Evolutionary conservation across 2,329 filamentous ascomycete species (phyloP), one percentile per base, ranked within the genome.

Genomic region (Hysterium pulicare): DNA sequence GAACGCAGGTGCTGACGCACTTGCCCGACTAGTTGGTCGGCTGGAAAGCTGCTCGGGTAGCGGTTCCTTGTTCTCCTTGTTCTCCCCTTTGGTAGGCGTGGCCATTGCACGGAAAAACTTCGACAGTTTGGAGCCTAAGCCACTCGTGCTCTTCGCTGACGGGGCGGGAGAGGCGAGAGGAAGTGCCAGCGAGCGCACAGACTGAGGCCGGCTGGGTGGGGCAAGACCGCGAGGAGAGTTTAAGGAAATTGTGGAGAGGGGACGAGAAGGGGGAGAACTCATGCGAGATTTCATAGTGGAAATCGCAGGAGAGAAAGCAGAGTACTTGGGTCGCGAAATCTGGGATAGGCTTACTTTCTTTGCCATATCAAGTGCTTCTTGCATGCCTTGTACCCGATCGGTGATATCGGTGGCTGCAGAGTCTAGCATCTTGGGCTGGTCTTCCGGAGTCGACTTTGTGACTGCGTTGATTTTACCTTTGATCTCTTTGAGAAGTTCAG

Each of bases 281-380:
- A 44, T 47, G 39, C 39, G 49, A 22, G 47, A 46, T 37, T 47
- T 50, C 46, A 55, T 51, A 23, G 49, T 45, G 13, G 49, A 55
- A 32, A 54, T 46, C 15, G 50, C 50, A 39, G 52, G 36, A 30
- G 57, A 52, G 44, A 57, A 60, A 8, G 53, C 49, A 20, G 52
- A 53, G 22, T 5, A 42, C 41, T 33, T 49, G 44, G 24, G 49
- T 51, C 50, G 48, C 48, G 49, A 50, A 45, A 58, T 40, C 48
- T 63, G 62, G 24, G 40, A 45, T 24, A 38, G 48, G 51, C 63
- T 66, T 64, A 67, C 63, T 59, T 63, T 66, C 50, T 59, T 66
- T 24, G 56, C 61, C 30, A 58, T 59, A 10, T 65, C 63, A n/a
- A 68, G 44, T 16, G 59, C 62, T 10, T 55, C 60, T 46, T 66